Conservation (phyloP, 805 yeast genomes). For the Clavispora fructus region DNA sequence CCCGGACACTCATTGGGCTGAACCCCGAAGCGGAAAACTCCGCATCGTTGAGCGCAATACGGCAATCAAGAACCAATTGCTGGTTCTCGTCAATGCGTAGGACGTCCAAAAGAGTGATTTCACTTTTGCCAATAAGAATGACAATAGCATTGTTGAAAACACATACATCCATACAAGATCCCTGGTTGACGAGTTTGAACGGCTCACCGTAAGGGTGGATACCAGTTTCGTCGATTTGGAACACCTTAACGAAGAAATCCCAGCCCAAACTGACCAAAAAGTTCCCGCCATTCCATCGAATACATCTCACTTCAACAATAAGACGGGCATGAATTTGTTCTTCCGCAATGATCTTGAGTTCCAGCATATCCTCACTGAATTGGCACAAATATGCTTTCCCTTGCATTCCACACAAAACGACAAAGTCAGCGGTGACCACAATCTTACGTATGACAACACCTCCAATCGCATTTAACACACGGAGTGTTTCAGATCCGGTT, state of each 20-base stretch:
- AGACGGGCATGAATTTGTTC: conserved; percentile 31
- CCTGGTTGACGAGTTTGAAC: conserved; percentile 42
- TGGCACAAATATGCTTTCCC: conserved; percentile 34
- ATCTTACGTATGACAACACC: conserved; percentile 32
- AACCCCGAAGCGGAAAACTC: conserved; percentile 64
- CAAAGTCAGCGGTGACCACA: conserved; percentile 17
- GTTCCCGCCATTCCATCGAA: conserved; percentile 15
- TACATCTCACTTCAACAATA: conserved; percentile 32
- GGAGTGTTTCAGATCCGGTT: conserved; percentile 9
- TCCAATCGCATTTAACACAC: conserved; percentile 14
- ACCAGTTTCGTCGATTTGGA: conserved; percentile 19
- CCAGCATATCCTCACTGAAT: neutral
- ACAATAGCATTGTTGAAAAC: conserved; percentile 25
- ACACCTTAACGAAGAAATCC: conserved; percentile 44
- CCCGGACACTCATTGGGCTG: conserved; percentile 45
- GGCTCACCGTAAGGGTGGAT: conserved; percentile 11
- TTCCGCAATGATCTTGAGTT: conserved; percentile 7
- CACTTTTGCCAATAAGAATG: conserved; percentile 53
- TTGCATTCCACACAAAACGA: conserved; percentile 49
- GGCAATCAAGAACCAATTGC: conserved; percentile 30
- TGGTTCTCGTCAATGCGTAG: conserved; percentile 19
- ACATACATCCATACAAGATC: conserved; percentile 46
- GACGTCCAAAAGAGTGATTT: conserved; percentile 54
- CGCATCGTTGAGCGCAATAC: conserved; percentile 65
- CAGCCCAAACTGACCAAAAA: conserved; percentile 55